Percentiles rank a stretch among this genome's conserved stretches.
Conservation (phyloP, 495 filamentous ascomycete genomes). For the Aspergillus haitiensis region DNA sequence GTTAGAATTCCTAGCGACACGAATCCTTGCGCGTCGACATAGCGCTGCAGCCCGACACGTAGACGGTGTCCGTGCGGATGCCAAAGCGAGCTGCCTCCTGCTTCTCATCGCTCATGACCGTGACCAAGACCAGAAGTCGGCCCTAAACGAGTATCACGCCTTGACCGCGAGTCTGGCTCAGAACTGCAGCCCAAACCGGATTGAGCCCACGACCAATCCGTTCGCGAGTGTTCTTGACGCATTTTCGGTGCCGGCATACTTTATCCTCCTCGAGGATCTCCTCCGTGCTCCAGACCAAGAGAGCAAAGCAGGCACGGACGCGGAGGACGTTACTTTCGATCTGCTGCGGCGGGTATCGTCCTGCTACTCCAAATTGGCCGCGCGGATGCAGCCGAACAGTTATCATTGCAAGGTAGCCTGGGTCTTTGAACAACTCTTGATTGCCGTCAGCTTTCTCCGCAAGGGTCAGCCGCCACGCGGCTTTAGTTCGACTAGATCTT, state of each 20-base stretch:
- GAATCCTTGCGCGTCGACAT: constrained; percentile 1
- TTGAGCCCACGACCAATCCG: not conserved
- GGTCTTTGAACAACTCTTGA: constrained; percentile 6
- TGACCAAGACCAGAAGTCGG: not conserved
- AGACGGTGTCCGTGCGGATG: not conserved
- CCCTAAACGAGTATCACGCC: not conserved
- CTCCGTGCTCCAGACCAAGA: not conserved
- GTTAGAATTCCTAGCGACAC: constrained; percentile 1
- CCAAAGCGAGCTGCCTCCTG: constrained; percentile 4
- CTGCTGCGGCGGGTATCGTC: constrained; percentile 2
- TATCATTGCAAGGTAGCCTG: constrained; percentile 6
- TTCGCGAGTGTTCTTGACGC: constrained; percentile 1
- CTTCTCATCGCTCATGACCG: constrained; percentile 6
- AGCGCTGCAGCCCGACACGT: not conserved
- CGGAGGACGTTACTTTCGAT: not conserved
- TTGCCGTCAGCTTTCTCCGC: not conserved
- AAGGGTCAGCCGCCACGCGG: not conserved
- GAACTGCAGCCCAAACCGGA: not conserved
- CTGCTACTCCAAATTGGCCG: constrained; percentile 1
- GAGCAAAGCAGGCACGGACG: not conserved
- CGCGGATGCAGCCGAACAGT: not conserved
- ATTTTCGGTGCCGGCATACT: constrained; percentile 10
- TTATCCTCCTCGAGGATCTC: constrained; percentile 4
- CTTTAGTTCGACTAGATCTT: not conserved
- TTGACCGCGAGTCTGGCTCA: not conserved